Evolutionary conservation across 495 filamentous ascomycete genomes (phyloP), one percentile per base, ranked within the genome.

Genomic region (Podospora tetraspora): DNA sequence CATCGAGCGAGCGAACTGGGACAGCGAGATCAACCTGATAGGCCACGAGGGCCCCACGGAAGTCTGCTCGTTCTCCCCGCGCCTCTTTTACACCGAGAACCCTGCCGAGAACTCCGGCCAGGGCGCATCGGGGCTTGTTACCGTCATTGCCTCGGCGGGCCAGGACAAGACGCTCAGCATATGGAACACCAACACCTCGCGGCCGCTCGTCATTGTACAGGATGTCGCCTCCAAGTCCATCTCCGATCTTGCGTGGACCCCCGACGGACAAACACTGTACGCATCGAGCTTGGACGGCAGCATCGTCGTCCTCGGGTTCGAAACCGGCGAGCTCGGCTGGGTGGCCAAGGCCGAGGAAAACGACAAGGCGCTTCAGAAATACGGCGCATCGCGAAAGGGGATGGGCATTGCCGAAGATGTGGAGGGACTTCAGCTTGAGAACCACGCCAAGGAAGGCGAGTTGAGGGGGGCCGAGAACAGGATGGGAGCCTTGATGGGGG

Each of bases 401-500:
- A 91, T 91, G 72, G 96, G 93, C 3, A 89, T 97, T 52, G 86
- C 94, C 21, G 95, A 99, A 76, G 93, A 94, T 56, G 89, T 94
- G 0, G 92, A 96, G 70, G 92, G 91, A 2, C 80, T 97, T 61
- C 83, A 90, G 13, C 82, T 99, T 0, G 95, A 99, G 75, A 94
- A 97, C 72, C 90, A 89, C 71, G 97, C 93, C 78, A 96, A 94
- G 73, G 92, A 89, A 43, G 94, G 89, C 1, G 95, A 99, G 77
- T 79, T 94, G 69, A 91, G 89, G 69, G 93, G 89, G 21, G 93
- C 94, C 0, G 91, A 98, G 79, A 94, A 92, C 9, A 85, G 94
- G 69, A 99, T 99, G 95, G 96, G 95, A 16, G 94, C 93, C 23
- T 78, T 99, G 64, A 99, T 99, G 96, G 95, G 95, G 37, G 96